Conservation (phyloP, 768 basidiomycete genomes). For the Boletus rubroflammeus region DNA sequence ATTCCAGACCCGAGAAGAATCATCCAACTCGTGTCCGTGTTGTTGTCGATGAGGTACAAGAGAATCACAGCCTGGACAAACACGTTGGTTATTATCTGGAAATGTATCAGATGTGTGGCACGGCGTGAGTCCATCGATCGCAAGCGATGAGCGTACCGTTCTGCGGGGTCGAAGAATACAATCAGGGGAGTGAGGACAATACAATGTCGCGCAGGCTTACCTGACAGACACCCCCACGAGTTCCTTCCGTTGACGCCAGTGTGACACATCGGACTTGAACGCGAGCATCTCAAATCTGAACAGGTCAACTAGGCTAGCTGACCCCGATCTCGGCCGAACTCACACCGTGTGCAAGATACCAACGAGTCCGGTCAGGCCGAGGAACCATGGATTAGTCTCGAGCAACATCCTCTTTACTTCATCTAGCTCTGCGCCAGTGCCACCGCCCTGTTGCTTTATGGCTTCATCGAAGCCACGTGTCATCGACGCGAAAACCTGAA, state of each 20-base stretch:
- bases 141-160: conserved; percentile 44
- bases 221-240: conserved; percentile 93
- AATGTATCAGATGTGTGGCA: conserved; percentile 10
- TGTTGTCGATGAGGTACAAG: conserved; percentile 93
- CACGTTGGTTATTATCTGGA: conserved; percentile 83
- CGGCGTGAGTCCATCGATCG: conserved; percentile 9
- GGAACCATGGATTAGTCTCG: conserved; percentile 85
- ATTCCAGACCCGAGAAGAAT: conserved; percentile 86
- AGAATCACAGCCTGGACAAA: conserved; percentile 89
- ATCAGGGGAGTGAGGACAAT: conserved; percentile 15
- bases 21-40: conserved; percentile 96
- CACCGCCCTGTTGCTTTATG: conserved; percentile 66
- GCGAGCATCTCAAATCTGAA: conserved; percentile 90
- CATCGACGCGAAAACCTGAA: conserved; percentile 82
- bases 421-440: conserved; percentile 72
- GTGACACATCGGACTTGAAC: conserved; percentile 91
- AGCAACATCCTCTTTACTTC: conserved; percentile 93
- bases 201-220: conserved; percentile 37
- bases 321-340: conserved; percentile 30
- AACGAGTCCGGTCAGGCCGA: conserved; percentile 80
- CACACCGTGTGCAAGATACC: conserved; percentile 85
- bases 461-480: conserved; percentile 86
- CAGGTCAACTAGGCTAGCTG: conserved; percentile 9
- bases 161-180: conserved; percentile 31
- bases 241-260: conserved; percentile 94